These are phyloP conservation scores for Mycothermus thermophilus DNA, from an alignment of 495 filamentous ascomycete species.

Conservation along the genomic window DNA sequence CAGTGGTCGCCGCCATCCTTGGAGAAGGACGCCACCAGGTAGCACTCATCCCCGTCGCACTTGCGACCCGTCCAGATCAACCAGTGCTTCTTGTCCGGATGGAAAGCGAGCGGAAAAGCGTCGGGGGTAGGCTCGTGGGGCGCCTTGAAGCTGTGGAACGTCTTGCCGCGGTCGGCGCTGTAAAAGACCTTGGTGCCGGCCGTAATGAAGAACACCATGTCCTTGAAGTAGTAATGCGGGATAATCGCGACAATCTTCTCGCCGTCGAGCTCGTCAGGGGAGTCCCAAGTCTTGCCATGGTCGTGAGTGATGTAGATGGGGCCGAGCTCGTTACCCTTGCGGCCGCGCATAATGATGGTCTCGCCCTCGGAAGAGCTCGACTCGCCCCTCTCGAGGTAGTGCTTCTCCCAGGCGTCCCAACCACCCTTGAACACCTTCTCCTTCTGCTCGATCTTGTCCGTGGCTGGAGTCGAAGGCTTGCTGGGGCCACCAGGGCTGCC, in stretches of 20 bases:
- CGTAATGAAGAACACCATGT: constrained; percentile 76
- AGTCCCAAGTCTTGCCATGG: constrained; percentile 71
- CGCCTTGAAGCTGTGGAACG: constrained; percentile 53
- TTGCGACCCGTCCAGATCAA: constrained; percentile 74
- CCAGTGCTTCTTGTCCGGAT: constrained; percentile 69
- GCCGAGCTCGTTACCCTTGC: constrained; percentile 10
- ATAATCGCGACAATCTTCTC: constrained; percentile 53
- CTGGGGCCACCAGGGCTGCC: constrained; percentile 12
- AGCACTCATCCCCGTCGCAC: constrained; percentile 45
- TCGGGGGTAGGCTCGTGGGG: constrained; percentile 20
- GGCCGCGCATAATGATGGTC: constrained; percentile 65
- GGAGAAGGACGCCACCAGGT: constrained; percentile 53
- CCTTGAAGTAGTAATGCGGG: constrained; percentile 64
- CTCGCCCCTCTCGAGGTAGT: constrained; percentile 70
- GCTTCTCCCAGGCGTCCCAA: constrained; percentile 45
- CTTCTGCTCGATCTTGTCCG: constrained; percentile 46
- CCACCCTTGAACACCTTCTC: constrained; percentile 41
- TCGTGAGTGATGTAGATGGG: constrained; percentile 60
- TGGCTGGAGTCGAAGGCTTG: constrained; percentile 28
- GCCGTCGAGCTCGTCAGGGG: constrained; percentile 40
- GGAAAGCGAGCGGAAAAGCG: constrained; percentile 49
- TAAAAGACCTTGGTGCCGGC: constrained; percentile 53
- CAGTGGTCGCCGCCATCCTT: constrained; percentile 65
- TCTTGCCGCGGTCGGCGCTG: constrained; percentile 58
- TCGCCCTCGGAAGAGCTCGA: constrained; percentile 53